These are phyloP conservation scores for Rutstroemia sp. DNA, from an alignment of 2,329 filamentous ascomycete genomes.

Conservation along the genomic window DNA sequence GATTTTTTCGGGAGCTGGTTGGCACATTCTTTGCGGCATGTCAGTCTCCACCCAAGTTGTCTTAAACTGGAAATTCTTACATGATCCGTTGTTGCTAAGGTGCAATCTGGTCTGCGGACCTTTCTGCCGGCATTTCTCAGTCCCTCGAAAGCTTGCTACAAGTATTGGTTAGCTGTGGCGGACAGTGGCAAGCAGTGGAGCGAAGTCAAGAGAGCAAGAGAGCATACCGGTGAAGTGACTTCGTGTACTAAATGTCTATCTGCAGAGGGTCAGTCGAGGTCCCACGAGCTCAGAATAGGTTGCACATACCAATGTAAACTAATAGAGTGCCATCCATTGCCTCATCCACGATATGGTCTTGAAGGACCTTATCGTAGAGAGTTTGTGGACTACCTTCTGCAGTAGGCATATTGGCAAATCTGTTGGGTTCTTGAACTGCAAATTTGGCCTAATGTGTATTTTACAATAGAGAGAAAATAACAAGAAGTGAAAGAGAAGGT, in stretches of 20 bases:
- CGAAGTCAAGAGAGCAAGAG: neutral
- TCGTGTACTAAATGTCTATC: conserved; percentile 96
- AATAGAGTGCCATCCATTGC: conserved; percentile 88
- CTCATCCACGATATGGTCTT: conserved; percentile 90
- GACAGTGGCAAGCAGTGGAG: neutral
- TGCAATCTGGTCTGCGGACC: conserved; percentile 93
- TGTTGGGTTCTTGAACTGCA: neutral
- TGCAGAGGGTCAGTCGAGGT: conserved; percentile 31
- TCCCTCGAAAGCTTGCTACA: conserved; percentile 81
- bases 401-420: conserved; percentile 7
- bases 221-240: conserved; percentile 85
- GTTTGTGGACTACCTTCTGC: conserved; percentile 37
- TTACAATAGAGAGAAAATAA: neutral
- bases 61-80: neutral
- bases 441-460: neutral
- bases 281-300: too few species aligned
- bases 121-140: conserved; percentile 72
- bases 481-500: neutral
- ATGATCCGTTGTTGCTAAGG: conserved; percentile 92
- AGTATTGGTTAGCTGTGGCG: conserved; percentile 5
- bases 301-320: conserved; percentile 76
- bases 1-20: conserved; percentile 80
- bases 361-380: conserved; percentile 96
- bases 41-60: conserved; percentile 13
- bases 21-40: conserved; percentile 68